Conservation (phyloP, 768 basidiomycete species). For the Leccinum ochraceum region DNA sequence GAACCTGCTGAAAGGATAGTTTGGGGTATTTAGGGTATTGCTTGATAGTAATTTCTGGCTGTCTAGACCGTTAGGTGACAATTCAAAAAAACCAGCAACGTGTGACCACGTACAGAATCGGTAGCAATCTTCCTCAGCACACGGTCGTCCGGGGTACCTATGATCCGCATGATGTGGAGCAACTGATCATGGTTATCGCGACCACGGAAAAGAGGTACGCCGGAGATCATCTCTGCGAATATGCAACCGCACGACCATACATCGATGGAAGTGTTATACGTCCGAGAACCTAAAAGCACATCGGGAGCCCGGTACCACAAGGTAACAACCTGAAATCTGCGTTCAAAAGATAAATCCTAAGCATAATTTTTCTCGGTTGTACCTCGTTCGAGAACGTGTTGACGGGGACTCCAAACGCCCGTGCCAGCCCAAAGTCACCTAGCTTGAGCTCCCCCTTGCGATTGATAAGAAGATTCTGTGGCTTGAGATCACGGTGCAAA, state of each 20-base stretch:
- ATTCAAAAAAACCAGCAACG: neutral
- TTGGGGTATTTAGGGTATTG: constrained; percentile 87
- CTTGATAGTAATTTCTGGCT: constrained; percentile 85
- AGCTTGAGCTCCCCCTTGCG: constrained; percentile 95
- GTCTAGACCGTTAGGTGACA: constrained; percentile 12
- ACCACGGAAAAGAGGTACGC: constrained; percentile 94
- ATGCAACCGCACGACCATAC: constrained; percentile 99
- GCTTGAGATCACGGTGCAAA: constrained; percentile 95
- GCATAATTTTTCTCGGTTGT: constrained; percentile 4
- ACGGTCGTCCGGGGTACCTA: constrained; percentile 91
- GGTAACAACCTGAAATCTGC: constrained; percentile 81
- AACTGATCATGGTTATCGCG: constrained; percentile 97
- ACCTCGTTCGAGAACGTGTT: constrained; percentile 99
- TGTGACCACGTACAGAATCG: constrained; percentile 68
- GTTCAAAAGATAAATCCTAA: neutral
- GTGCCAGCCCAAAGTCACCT: constrained; percentile 95
- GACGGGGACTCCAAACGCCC: constrained; percentile 98
- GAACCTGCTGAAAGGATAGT: constrained; percentile 75
- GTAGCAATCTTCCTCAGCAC: constrained; percentile 85
- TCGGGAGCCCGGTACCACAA: constrained; percentile 99
- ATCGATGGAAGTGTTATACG: constrained; percentile 97
- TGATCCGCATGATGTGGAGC: constrained; percentile 95
- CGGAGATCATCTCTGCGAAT: constrained; percentile 99
- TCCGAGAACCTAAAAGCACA: constrained; percentile 93
- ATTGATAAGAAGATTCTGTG: constrained; percentile 97